Evolutionary conservation across 2,329 filamentous ascomycete species (phyloP).

Genomic region (Phialemonium atrogriseum): DNA sequence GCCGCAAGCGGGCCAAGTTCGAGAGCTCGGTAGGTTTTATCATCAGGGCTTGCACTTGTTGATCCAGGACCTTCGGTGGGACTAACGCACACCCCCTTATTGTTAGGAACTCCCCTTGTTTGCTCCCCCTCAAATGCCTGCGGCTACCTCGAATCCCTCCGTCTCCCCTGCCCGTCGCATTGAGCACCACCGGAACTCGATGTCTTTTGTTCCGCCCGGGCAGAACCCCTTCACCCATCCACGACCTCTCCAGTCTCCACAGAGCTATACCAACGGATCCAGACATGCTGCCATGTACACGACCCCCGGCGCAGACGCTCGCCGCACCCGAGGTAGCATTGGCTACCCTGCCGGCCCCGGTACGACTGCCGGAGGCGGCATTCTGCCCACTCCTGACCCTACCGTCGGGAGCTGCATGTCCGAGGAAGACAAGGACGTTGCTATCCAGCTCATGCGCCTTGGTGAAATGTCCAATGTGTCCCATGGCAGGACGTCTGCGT

Average conservation of each 20-base stretch:
- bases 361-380: conserved; percentile 33
- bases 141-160: conserved; percentile 93
- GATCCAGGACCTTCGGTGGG: conserved; percentile 2
- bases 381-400: conserved; percentile 91
- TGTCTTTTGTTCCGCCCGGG: conserved; percentile 68
- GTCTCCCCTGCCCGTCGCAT: conserved; percentile 83
- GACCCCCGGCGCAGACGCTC: conserved; percentile 52
- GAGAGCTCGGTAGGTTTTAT: conserved; percentile 95
- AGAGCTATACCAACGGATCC: conserved; percentile 56
- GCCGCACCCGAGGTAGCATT: conserved; percentile 58
- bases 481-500: conserved; percentile 85
- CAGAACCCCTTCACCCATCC: conserved; percentile 76
- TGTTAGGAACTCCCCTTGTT: conserved; percentile 93
- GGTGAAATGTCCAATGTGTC: conserved; percentile 92
- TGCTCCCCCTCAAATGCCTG: conserved; percentile 86
- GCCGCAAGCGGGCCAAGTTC: conserved; percentile 88
- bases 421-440: conserved; percentile 88
- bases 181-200: conserved; percentile 59
- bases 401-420: conserved; percentile 96
- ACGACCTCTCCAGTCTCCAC: conserved; percentile 74
- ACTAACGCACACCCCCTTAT: conserved; percentile 14
- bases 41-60: too few relatives aligned
- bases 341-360: conserved; percentile 40
- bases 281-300: conserved; percentile 51
- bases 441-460: conserved; percentile 91